Evolutionary conservation across 495 filamentous ascomycete species (phyloP).

Genomic region (Neurospora discreta): DNA sequence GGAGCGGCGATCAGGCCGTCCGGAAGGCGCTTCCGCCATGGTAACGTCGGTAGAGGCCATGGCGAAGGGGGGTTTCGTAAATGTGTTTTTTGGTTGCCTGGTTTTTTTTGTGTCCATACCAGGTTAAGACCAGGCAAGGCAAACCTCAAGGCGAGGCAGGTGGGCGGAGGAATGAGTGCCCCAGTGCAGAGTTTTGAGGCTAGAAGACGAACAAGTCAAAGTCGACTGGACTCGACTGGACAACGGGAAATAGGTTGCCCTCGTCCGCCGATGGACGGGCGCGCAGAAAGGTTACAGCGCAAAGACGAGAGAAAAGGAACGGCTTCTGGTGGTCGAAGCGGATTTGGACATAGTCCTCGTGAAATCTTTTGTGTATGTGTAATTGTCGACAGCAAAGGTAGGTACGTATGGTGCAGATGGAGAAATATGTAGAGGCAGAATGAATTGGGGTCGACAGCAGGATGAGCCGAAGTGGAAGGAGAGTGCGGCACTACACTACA

Average conservation of each 20-base stretch:
- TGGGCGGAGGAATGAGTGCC: background rate
- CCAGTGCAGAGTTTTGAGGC: background rate
- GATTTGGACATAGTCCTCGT: background rate
- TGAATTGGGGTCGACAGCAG: background rate
- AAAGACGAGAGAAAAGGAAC: background rate
- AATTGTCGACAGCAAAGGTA: background rate
- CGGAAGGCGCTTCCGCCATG: constrained; percentile 15
- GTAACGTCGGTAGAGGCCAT: constrained; percentile 23
- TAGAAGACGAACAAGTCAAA: background rate
- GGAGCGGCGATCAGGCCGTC: constrained; percentile 15
- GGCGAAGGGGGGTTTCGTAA: background rate
- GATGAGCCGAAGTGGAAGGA: background rate
- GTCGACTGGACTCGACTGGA: background rate
- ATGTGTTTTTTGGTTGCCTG: background rate
- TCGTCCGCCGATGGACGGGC: background rate
- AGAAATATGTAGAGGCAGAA: background rate
- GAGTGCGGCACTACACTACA: background rate
- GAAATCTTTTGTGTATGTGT: background rate
- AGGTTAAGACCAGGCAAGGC: background rate
- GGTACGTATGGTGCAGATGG: background rate
- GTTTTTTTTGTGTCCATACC: background rate
- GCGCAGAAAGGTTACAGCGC: background rate
- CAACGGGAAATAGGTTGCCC: background rate
- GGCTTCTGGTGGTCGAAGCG: background rate
- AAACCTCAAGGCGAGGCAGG: background rate